phyloP scores from a whole-genome alignment of 345 rosid genomes.

The thale cress (Arabidopsis thaliana) region TAIR10.1 NC_003075.7:16175501-16176000 shows the following conservation, averaged over 20 bases:
- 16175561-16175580: constrained; percentile 46
- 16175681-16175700: constrained; percentile 43
- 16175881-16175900: constrained; percentile 90
- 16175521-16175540: constrained; percentile 55
- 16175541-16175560: constrained; percentile 51
- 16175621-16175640: constrained; percentile 28
- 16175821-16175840: constrained; percentile 22
- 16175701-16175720: constrained; percentile 73
- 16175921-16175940: constrained; percentile 38
- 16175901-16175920: constrained; percentile 51
- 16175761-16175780: constrained; percentile 14
- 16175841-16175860: constrained; percentile 82
- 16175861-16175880: constrained; percentile 86
- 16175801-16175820: not conserved
- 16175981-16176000: constrained; percentile 19
- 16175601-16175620: constrained; percentile 47
- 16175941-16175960: constrained; percentile 41
- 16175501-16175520: constrained; percentile 69
- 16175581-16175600: constrained; percentile 42
- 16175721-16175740: constrained; percentile 77
- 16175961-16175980: constrained; percentile 63
- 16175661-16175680: constrained; percentile 45
- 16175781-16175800: not conserved
- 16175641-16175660: constrained; percentile 53
- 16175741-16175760: constrained; percentile 55